phyloP scores from a whole-genome alignment of 768 basidiomycete genomes.

The Imleria badia region DNA sequence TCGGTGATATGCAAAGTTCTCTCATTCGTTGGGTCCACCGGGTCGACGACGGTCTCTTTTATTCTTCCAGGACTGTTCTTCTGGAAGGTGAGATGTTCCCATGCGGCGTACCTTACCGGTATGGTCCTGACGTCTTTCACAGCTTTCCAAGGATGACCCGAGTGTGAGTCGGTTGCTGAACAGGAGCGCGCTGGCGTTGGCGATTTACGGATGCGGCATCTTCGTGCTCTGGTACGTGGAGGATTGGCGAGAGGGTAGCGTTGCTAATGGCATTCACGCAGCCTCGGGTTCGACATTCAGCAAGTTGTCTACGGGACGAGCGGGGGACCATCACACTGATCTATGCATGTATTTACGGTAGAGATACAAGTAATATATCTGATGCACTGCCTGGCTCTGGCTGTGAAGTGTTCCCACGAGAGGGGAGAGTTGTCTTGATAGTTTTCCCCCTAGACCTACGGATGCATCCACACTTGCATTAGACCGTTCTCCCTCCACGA shows the following conservation, averaged over 20 bases:
- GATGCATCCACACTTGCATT: constrained; percentile 27
- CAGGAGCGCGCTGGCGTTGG: constrained; percentile 62
- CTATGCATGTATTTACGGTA: constrained; percentile 1
- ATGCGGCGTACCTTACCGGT: constrained; percentile 3
- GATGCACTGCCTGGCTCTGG: constrained; percentile 5
- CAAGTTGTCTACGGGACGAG: constrained; percentile 42
- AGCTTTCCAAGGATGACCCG: constrained; percentile 72
- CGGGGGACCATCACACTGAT: constrained; percentile 3
- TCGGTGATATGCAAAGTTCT: constrained; percentile 55
- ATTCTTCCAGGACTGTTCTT: constrained; percentile 93
- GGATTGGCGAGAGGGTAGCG: no score
- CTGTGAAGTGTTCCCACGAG: constrained; percentile 25
- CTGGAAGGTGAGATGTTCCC: constrained; percentile 66
- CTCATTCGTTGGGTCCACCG: constrained; percentile 95
- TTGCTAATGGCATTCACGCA: constrained; percentile 31
- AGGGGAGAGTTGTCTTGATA: constrained; percentile 8
- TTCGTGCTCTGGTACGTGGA: constrained; percentile 86
- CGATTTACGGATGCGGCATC: constrained; percentile 72
- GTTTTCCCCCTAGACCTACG: constrained; percentile 33
- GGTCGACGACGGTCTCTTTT: constrained; percentile 95
- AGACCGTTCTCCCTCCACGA: constrained; percentile 17
- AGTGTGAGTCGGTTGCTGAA: constrained; percentile 52
- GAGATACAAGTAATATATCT: not conserved
- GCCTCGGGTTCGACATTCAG: constrained; percentile 80
- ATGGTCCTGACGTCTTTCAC: constrained; percentile 10